A percentile compares a stretch with the other conserved stretches of the same genome.
Conservation (phyloP, 805 yeast genomes). For the Candida nanaspora region DNA sequence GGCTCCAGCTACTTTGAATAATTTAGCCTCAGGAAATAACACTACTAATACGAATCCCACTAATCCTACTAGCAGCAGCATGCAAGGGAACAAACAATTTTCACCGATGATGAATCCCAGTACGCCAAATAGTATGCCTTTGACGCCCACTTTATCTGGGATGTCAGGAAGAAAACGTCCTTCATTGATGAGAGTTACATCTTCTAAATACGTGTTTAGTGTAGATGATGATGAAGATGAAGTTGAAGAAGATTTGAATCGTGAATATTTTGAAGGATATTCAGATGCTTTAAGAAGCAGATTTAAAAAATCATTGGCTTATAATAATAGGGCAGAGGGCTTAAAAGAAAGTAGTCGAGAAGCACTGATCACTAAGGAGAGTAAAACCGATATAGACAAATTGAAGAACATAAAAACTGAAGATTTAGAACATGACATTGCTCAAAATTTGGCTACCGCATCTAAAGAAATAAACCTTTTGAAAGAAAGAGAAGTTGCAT, state of each 20-base stretch:
- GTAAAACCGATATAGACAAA: not conserved
- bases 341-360: slow-evolving; percentile 13
- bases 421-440: slow-evolving; percentile 23
- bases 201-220: slow-evolving; percentile 44
- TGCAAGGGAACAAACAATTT: not conserved
- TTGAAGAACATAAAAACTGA: slow-evolving; percentile 7
- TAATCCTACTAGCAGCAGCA: too few relatives aligned
- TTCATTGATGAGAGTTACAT: slow-evolving; percentile 19
- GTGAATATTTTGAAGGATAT: slow-evolving; percentile 65
- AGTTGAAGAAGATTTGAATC: slow-evolving; percentile 49
- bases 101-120: not conserved
- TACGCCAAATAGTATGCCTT: not conserved
- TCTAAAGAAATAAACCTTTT: slow-evolving; percentile 17
- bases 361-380: not conserved
- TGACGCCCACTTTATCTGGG: not conserved
- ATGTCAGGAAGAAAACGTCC: slow-evolving; percentile 7
- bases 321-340: not conserved
- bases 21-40: not conserved
- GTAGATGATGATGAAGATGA: slow-evolving; percentile 82
- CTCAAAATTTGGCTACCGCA: slow-evolving; percentile 14
- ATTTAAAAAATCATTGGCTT: slow-evolving; percentile 23
- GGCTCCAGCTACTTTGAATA: not conserved
- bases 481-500: slow-evolving; percentile 21
- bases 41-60: slow-evolving; percentile 1
- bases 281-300: slow-evolving; percentile 57